These are phyloP conservation scores for Aspergillus ellipticus DNA, from an alignment of 495 filamentous ascomycete genomes.

Conservation along the genomic window DNA sequence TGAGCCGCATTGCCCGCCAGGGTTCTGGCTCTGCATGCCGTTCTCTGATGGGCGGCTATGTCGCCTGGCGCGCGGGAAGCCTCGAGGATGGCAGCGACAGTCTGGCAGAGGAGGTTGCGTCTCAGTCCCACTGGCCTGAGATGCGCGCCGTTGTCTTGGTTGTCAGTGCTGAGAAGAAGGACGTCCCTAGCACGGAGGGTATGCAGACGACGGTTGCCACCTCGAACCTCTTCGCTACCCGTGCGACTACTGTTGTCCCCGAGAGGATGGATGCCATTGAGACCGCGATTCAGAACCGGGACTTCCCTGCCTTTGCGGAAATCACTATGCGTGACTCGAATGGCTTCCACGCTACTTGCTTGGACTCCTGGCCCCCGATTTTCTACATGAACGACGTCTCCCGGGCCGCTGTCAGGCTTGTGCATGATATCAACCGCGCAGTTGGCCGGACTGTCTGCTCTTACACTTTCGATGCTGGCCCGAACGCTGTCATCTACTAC, in stretches of 20 bases:
- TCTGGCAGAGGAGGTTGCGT: conserved; percentile 78
- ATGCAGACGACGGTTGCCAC: conserved; percentile 96
- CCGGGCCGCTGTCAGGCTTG: conserved; percentile 76
- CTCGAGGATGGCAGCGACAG: conserved; percentile 76
- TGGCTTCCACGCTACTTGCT: conserved; percentile 89
- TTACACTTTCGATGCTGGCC: conserved; percentile 97
- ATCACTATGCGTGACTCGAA: conserved; percentile 96
- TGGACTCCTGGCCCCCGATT: conserved; percentile 94
- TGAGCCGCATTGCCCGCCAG: conserved; percentile 88
- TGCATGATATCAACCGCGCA: conserved; percentile 79
- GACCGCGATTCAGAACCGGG: conserved; percentile 65
- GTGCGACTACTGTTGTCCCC: conserved; percentile 73
- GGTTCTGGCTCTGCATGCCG: conserved; percentile 93
- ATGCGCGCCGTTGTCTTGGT: conserved; percentile 92
- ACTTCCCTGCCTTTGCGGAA: conserved; percentile 84
- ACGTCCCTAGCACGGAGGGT: conserved; percentile 81
- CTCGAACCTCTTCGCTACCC: conserved; percentile 71
- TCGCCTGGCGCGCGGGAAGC: conserved; percentile 80
- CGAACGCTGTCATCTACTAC: conserved; percentile 95
- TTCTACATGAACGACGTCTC: conserved; percentile 97
- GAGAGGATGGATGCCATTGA: conserved; percentile 83
- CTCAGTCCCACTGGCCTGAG: conserved; percentile 83
- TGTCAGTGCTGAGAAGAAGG: conserved; percentile 89
- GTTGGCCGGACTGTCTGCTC: conserved; percentile 74
- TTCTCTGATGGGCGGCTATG: conserved; percentile 88